These are phyloP conservation scores for Oidium heveae DNA, from an alignment of 2,329 filamentous ascomycete genomes.

Conservation along the genomic window DNA sequence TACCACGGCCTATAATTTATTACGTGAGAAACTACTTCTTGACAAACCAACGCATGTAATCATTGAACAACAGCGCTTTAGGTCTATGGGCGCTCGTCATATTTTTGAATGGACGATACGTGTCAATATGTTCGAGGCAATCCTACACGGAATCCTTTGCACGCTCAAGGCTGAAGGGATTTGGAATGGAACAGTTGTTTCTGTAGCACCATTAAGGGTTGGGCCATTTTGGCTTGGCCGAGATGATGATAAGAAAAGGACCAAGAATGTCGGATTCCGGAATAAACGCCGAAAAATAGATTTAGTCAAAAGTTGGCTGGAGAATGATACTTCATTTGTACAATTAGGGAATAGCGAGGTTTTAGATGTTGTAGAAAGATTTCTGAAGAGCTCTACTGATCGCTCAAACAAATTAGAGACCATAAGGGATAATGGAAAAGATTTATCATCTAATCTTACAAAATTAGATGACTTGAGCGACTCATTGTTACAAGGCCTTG, in stretches of 20 bases:
- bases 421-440: constrained; percentile 10
- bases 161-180: constrained; percentile 23
- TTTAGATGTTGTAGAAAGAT: constrained; percentile 14
- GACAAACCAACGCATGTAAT: constrained; percentile 41
- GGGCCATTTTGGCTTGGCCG: constrained; percentile 26
- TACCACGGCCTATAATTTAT: constrained; percentile 26
- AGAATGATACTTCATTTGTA: constrained; percentile 10
- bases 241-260: constrained; percentile 6
- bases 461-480: constrained; percentile 56
- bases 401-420: constrained; percentile 9
- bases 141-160: constrained; percentile 47
- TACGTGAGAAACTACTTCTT: constrained; percentile 20
- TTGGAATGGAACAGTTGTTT: constrained; percentile 21
- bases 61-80: constrained; percentile 36
- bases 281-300: constrained; percentile 25
- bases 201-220: constrained; percentile 28
- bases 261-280: constrained; percentile 4
- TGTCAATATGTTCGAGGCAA: constrained; percentile 60
- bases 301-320: constrained; percentile 30
- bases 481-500: constrained; percentile 50
- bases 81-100: constrained; percentile 34
- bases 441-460: not conserved
- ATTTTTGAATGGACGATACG: constrained; percentile 64
- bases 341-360: constrained; percentile 14
- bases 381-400: constrained; percentile 14